Base-by-base conservation (phyloP, 495 filamentous ascomycete genomes). In the Aspergillus taichungensis region DNA sequence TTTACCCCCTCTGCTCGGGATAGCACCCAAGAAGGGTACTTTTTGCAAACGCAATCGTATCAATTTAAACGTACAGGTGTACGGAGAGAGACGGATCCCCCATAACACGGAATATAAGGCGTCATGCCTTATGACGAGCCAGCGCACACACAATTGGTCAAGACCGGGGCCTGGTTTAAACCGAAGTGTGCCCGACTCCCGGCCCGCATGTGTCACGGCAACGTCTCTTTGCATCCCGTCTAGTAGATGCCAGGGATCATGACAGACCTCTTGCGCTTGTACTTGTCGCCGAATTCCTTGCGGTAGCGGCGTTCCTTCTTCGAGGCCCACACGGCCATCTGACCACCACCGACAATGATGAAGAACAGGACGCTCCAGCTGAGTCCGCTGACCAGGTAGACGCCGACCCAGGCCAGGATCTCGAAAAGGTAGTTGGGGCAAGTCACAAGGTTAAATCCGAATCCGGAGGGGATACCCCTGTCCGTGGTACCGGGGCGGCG, bases 401-500 rank as follows among this genome's bases (percentile, higher is more conserved):
- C 71, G 35, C 87, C 88, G 12, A 84, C 42, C 92, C 92, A 98
- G 1, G 87, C 77, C 32, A 92, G 52, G 9, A 83, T 74, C 73
- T 98, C 92, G 57, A 95, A 98, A 68, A 90, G 77, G 68, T 98
- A 98, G 72, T 98, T 98, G 14, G 92, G 92, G 74, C 88, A 94
- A 9, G 92, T 98, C 34, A 97, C 92, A 33, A 78, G 55, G 56
- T 67, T 71, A 68, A 95, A 96, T n/a, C 88, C 88, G 45, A 88
- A 78, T 13, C 91, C 91, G 33, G 70, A 67, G 0, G 92, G 92
- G 58, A 98, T 94, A 48, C 87, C 88, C 12, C 88, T 71, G 52
- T 94, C 85, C 6, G 81, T 95, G 45, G 82, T 83, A 39, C 89
- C 89, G n/a, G 74, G 74, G 32, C 79, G 79, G 5, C 92, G 83